A percentile compares a stretch with the other conserved stretches of the same genome.
These are phyloP conservation scores for Populus simonii DNA, from an alignment of 345 rosid genomes.

Conservation along the genomic window DNA sequence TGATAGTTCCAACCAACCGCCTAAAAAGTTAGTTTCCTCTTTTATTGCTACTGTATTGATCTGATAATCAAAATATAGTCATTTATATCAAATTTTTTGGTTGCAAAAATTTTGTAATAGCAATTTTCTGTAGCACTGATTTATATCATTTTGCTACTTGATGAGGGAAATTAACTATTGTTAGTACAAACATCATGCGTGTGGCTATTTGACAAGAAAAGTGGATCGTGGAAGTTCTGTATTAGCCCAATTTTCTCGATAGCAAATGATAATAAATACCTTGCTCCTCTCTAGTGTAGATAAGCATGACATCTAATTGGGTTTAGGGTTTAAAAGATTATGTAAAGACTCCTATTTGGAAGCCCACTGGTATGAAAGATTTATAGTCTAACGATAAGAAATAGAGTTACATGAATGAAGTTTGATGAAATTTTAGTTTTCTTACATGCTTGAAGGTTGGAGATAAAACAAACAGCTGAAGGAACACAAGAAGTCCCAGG, in stretches of 20 bases:
- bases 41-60: not conserved
- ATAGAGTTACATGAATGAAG: not conserved
- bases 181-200: not conserved
- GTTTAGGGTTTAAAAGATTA: too few species aligned
- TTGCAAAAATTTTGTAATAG: not conserved
- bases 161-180: not conserved
- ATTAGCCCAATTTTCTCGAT: not conserved
- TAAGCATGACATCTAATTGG: too few species aligned
- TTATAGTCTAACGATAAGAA: not conserved
- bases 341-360: too few species aligned
- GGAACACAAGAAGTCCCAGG: constrained; percentile 97
- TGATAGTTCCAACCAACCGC: constrained; percentile 64
- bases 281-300: too few species aligned
- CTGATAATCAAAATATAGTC: not conserved
- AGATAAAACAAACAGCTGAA: constrained; percentile 91
- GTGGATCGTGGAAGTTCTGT: not conserved
- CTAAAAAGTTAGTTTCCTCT: constrained; percentile 59
- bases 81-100: not conserved
- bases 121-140: not conserved
- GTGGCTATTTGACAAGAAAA: not conserved
- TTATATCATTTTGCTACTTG: not conserved
- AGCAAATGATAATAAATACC: not conserved
- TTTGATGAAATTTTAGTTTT: not conserved
- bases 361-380: not conserved
- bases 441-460: constrained; percentile 59